Conservation (phyloP, 495 filamentous ascomycete species). For the Cryomyces minteri region DNA sequence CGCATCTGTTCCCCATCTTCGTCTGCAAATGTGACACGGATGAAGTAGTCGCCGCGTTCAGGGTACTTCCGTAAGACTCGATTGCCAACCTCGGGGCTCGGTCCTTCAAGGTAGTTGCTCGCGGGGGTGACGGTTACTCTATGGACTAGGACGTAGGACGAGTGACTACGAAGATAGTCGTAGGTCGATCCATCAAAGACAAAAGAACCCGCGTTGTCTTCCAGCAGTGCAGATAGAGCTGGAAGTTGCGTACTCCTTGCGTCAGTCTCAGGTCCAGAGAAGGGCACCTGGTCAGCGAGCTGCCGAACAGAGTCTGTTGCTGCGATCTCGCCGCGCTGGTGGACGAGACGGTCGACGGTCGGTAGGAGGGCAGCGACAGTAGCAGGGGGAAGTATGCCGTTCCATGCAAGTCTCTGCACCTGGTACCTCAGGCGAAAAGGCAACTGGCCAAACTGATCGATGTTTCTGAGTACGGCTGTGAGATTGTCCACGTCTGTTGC, state of each 20-base stretch:
- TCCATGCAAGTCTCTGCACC: conserved; percentile 32
- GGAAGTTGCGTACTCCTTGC: conserved; percentile 22
- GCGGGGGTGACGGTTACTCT: conserved; percentile 48
- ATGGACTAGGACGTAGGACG: conserved; percentile 29
- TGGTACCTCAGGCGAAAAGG: conserved; percentile 28
- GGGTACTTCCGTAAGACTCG: conserved; percentile 55
- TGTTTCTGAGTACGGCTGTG: conserved; percentile 7
- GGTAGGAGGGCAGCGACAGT: conserved; percentile 24
- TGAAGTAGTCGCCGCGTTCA: conserved; percentile 41
- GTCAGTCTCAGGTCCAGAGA: conserved; percentile 28
- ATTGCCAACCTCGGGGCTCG: conserved; percentile 51
- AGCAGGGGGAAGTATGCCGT: conserved; percentile 29
- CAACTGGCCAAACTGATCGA: conserved; percentile 4
- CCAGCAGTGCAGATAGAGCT: conserved; percentile 26
- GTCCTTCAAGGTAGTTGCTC: conserved; percentile 49
- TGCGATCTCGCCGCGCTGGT: conserved; percentile 11
- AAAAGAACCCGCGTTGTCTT: conserved; percentile 20
- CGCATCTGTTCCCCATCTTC: conserved; percentile 48
- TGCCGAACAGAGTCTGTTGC: conserved; percentile 28
- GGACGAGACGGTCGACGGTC: conserved; percentile 5
- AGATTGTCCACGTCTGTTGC: conserved; percentile 4
- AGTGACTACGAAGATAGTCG: conserved; percentile 13
- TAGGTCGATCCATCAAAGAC: conserved; percentile 9
- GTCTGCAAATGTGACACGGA: conserved; percentile 53
- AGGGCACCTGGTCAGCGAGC: conserved; percentile 28